A percentile compares a stretch with the other conserved stretches of the same genome.
phyloP scores from a whole-genome alignment of 1,284 basidiomycete species.

The Amylostereum areolatum region DNA sequence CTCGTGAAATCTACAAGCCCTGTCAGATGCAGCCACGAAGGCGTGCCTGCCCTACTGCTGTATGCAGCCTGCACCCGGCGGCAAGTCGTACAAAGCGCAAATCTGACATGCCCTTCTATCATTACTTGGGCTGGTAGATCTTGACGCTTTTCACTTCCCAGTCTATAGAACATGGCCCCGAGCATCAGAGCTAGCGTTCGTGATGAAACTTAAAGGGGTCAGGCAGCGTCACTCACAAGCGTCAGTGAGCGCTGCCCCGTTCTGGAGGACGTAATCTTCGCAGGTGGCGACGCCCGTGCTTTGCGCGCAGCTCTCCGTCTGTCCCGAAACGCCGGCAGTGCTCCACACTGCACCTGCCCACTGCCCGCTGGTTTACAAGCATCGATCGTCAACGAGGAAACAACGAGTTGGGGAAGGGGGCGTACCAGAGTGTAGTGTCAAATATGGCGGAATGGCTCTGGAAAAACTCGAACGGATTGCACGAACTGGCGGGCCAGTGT shows the following conservation, averaged over 20 bases:
- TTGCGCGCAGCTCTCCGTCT: slow-evolving; percentile 76
- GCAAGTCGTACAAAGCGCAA: too few relatives aligned
- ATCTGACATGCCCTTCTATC: background rate
- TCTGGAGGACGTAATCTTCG: slow-evolving; percentile 64
- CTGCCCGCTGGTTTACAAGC: slow-evolving; percentile 54
- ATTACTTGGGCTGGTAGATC: slow-evolving; percentile 46
- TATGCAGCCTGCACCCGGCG: too few relatives aligned
- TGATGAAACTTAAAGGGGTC: background rate
- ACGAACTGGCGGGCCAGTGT: slow-evolving; percentile 63
- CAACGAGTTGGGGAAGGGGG: slow-evolving; percentile 13
- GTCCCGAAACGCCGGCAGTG: slow-evolving; percentile 65
- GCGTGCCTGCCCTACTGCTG: too few relatives aligned
- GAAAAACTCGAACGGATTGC: slow-evolving; percentile 75
- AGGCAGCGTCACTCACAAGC: slow-evolving; percentile 57
- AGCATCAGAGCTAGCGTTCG: slow-evolving; percentile 1
- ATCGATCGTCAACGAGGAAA: slow-evolving; percentile 3
- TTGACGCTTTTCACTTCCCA: slow-evolving; percentile 74
- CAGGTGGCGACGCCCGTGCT: slow-evolving; percentile 78
- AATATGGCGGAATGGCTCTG: slow-evolving; percentile 71
- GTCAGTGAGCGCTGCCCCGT: slow-evolving; percentile 65
- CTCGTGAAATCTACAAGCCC: too few relatives aligned
- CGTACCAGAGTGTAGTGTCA: slow-evolving; percentile 76
- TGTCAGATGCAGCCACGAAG: too few relatives aligned
- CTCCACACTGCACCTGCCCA: slow-evolving; percentile 84
- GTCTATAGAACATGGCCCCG: slow-evolving; percentile 34